Evolutionary conservation across 1,284 basidiomycete genomes (phyloP).

Genomic region (Athelia psychrophila): DNA sequence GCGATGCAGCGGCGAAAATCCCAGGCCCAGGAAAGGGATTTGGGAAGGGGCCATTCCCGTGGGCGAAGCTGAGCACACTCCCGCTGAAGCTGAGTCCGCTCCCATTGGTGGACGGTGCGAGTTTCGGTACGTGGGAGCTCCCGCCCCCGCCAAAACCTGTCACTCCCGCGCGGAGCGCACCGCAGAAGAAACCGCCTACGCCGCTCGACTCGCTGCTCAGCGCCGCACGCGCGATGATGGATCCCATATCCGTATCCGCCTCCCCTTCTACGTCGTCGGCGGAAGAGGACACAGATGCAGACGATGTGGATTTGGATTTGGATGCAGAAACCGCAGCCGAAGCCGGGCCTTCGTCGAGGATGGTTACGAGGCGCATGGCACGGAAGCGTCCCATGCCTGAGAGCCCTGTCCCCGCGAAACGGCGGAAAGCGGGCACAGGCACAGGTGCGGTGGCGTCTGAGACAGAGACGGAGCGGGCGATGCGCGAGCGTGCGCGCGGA

Average conservation of each 20-base stretch:
- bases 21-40: conserved; percentile 22
- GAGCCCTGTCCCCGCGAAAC: conserved; percentile 30
- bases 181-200: conserved; percentile 27
- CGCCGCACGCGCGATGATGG: conserved; percentile 60
- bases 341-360: background rate
- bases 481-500: conserved; percentile 7
- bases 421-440: conserved; percentile 17
- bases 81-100: no score
- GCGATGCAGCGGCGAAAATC: conserved; percentile 13
- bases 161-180: conserved; percentile 3
- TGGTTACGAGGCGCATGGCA: conserved; percentile 5
- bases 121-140: no score
- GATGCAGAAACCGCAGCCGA: background rate
- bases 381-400: conserved; percentile 22
- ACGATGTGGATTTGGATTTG: conserved; percentile 14
- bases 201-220: conserved; percentile 54
- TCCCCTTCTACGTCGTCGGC: background rate
- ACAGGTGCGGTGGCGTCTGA: no score
- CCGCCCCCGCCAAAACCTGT: no score
- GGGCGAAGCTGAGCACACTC: background rate
- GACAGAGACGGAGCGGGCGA: background rate
- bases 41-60: conserved; percentile 17
- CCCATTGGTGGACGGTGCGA: no score
- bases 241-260: conserved; percentile 6
- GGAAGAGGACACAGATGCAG: conserved; percentile 20